phyloP scores from a whole-genome alignment of 2,329 filamentous ascomycete species.

The Neodidymelliopsis sp. region DNA sequence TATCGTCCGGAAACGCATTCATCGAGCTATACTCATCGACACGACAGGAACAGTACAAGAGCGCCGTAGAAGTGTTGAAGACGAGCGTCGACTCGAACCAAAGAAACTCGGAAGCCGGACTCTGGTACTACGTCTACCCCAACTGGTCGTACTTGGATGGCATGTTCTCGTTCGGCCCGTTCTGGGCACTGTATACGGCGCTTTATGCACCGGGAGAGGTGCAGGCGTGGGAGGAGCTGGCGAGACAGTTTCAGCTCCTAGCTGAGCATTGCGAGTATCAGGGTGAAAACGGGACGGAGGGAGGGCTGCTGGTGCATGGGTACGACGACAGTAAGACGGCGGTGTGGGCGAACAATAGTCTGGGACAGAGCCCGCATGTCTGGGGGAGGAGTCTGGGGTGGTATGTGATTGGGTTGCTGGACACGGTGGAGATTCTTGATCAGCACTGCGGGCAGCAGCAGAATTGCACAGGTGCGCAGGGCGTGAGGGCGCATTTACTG shows the following conservation, averaged over 20 bases:
- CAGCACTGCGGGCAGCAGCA: not conserved
- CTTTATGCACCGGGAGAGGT: slow-evolving; percentile 9
- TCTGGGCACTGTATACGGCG: slow-evolving; percentile 42
- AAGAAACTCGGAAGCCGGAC: slow-evolving; percentile 36
- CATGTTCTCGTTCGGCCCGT: slow-evolving; percentile 60
- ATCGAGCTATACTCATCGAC: slow-evolving; percentile 25
- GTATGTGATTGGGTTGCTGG: slow-evolving; percentile 62
- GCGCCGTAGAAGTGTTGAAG: slow-evolving; percentile 22
- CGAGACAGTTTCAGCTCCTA: slow-evolving; percentile 49
- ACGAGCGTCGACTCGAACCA: slow-evolving; percentile 38
- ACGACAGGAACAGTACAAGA: slow-evolving; percentile 22
- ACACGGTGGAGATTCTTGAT: slow-evolving; percentile 55
- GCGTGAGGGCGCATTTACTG: not conserved
- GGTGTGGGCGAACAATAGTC: slow-evolving; percentile 60
- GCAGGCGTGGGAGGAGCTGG: slow-evolving; percentile 23
- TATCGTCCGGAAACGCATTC: slow-evolving; percentile 40
- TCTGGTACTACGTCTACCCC: slow-evolving; percentile 55
- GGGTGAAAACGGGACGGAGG: slow-evolving; percentile 33
- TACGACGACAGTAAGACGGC: slow-evolving; percentile 60
- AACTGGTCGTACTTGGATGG: slow-evolving; percentile 63
- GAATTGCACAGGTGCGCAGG: not conserved
- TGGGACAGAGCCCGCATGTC: slow-evolving; percentile 60
- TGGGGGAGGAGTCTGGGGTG: slow-evolving; percentile 65
- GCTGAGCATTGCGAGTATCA: slow-evolving; percentile 53
- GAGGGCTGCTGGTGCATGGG: slow-evolving; percentile 61